These are phyloP conservation scores for Saccharomycopsis vini DNA, from an alignment of 805 yeast species.

Conservation along the genomic window DNA sequence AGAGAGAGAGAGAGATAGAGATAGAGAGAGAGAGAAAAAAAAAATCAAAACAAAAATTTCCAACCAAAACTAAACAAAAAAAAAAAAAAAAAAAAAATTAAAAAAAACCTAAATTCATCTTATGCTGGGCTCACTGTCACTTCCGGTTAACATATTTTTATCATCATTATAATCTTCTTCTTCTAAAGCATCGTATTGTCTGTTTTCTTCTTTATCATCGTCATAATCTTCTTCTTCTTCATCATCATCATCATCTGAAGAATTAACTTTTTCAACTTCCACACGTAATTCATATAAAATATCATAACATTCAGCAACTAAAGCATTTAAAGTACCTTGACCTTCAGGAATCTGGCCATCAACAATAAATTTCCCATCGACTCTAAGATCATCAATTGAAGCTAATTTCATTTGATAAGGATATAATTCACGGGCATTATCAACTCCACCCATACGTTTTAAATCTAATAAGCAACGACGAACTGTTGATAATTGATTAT, in stretches of 20 bases:
- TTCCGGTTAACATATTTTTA: conserved; percentile 5
- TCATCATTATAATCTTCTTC: conserved; percentile 18
- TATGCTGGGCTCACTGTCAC: conserved; percentile 18
- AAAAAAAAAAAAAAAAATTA: too few species aligned
- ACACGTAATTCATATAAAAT: conserved; percentile 83
- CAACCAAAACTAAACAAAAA: too few species aligned
- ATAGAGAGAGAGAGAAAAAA: too few species aligned
- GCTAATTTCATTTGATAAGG: conserved; percentile 95
- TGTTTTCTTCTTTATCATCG: conserved; percentile 11
- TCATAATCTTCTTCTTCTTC: conserved; percentile 20
- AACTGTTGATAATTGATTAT: conserved; percentile 87
- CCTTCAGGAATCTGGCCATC: conserved; percentile 94
- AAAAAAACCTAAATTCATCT: too few species aligned
- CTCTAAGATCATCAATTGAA: conserved; percentile 75
- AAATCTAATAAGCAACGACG: conserved; percentile 84
- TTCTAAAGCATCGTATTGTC: conserved; percentile 19
- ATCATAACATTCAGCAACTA: conserved; percentile 91
- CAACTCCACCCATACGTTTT: conserved; percentile 86
- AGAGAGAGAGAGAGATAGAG: too few species aligned
- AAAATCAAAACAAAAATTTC: too few species aligned
- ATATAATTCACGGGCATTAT: conserved; percentile 79
- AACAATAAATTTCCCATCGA: conserved; percentile 86
- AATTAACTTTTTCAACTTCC: conserved; percentile 54
- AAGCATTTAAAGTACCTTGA: conserved; percentile 88
- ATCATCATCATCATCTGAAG: conserved; percentile 4